Evolutionary conservation across 192 early-diverging fungal species (phyloP), one percentile per base, ranked within the genome.

Genomic region (Coemansia pectinata): DNA sequence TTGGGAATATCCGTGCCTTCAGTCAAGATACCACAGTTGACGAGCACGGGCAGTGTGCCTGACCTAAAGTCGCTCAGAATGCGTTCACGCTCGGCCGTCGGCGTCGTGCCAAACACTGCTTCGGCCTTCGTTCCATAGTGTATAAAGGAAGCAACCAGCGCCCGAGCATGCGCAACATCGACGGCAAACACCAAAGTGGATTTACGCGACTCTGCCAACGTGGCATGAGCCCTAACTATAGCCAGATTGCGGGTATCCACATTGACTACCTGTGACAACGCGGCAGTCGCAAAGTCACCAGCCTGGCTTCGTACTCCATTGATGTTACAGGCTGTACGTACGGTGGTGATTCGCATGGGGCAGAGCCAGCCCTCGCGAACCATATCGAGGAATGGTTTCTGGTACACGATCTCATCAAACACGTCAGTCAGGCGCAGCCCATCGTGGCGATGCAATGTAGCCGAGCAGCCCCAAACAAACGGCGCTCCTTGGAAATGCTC

Each of bases 391-490:
- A 96, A 92, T 41, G 85, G 78, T 40, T 85, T 84, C 41, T 93
- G 88, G 67, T 87, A 97, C 0, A 90, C 86, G 50, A 97, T 86
- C 21, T 92, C 47, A 57, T 97, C 91, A 73, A 97, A 98, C 8
- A 89, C 85, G 4, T 63, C 68, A 8, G 58, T 66, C 7, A 97
- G 77, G 10, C 76, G 82, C 14, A 94, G 36, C 2, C 94, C 93
- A 65, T 98, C 96, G 74, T 93, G 90, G 21, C 96, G 84, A 34
- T 89, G 76, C 40, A 97, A 83, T 0, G 96, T 97, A 1, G 95
- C 96, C 34, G 95, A 96, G 65, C 95, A 98, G 0, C 95, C 96
- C 91, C 94, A 96, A 9, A 98, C 85, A 48, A 94, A 77, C 6
- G 96, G 34, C 31, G 34, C 81, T 67, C 63, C 77, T 6, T 77